phyloP scores from a whole-genome alignment of 176 grass and related monocot species.

The Oryza officinalis region DNA sequence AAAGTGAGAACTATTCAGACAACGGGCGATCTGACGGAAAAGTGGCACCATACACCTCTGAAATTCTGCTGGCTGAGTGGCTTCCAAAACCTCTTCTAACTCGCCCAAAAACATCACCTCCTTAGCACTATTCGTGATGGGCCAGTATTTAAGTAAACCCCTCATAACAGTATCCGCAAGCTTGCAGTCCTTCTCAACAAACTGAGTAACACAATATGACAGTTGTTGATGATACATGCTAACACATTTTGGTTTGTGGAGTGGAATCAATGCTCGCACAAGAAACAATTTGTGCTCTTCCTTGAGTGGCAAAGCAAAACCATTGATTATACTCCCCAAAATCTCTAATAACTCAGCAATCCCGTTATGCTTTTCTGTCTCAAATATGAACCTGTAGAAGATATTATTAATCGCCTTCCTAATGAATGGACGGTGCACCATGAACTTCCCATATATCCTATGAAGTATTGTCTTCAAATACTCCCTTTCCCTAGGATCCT shows the following conservation, averaged over 20 bases:
- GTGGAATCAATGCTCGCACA: slow-evolving; percentile 64
- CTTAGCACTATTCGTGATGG: slow-evolving; percentile 78
- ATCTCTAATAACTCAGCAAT: slow-evolving; percentile 71
- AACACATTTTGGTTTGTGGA: slow-evolving; percentile 79
- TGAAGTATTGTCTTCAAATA: slow-evolving; percentile 84
- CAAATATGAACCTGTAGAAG: slow-evolving; percentile 78
- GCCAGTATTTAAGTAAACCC: slow-evolving; percentile 78
- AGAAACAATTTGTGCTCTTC: slow-evolving; percentile 80
- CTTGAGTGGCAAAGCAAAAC: slow-evolving; percentile 75
- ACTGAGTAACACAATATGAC: slow-evolving; percentile 71
- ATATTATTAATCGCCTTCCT: slow-evolving; percentile 76
- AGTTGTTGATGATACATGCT: slow-evolving; percentile 77
- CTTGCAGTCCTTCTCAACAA: slow-evolving; percentile 83
- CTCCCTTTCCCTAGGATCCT: slow-evolving; percentile 79
- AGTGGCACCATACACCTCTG: slow-evolving; percentile 73
- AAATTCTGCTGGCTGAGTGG: slow-evolving; percentile 68
- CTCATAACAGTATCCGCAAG: slow-evolving; percentile 78
- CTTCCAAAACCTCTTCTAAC: slow-evolving; percentile 70
- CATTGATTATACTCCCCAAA: slow-evolving; percentile 80
- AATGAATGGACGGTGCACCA: slow-evolving; percentile 79
- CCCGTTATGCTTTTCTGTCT: slow-evolving; percentile 76
- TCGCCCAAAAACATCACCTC: slow-evolving; percentile 85
- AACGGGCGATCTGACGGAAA: slow-evolving; percentile 63
- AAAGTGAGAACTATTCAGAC: slow-evolving; percentile 73
- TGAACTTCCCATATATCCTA: slow-evolving; percentile 80